phyloP scores from a whole-genome alignment of 768 basidiomycete species.

The button mushroom (Agaricus bisporus) region DNA sequence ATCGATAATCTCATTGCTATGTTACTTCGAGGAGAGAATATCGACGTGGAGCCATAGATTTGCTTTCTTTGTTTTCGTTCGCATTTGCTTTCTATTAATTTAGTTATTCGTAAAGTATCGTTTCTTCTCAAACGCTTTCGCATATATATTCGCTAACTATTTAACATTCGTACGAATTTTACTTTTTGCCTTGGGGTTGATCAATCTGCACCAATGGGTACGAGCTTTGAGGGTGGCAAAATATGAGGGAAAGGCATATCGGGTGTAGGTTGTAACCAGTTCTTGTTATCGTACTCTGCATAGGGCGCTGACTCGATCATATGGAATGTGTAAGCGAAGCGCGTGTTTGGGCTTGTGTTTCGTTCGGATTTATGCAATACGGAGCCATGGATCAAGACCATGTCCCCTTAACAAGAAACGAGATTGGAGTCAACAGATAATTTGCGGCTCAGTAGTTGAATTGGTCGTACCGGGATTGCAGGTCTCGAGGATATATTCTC shows the following conservation, averaged over 20 bases:
- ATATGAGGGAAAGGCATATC: constrained; percentile 77
- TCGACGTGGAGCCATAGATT: constrained; percentile 23
- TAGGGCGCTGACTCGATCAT: constrained; percentile 78
- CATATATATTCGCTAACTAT: too few species aligned
- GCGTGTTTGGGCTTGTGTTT: constrained; percentile 73
- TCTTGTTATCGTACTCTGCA: constrained; percentile 81
- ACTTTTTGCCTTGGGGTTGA: not conserved
- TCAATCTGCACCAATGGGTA: not conserved
- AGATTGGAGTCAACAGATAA: not conserved
- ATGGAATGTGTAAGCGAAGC: constrained; percentile 95
- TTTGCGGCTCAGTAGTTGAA: not conserved
- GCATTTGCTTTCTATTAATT: not conserved
- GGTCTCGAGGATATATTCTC: constrained; percentile 58
- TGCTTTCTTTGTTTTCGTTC: not conserved
- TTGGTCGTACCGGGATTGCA: constrained; percentile 61
- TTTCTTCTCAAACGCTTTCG: too few species aligned
- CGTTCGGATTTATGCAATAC: constrained; percentile 90
- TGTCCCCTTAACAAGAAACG: constrained; percentile 49
- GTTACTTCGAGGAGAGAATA: constrained; percentile 48
- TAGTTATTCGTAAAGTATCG: not conserved
- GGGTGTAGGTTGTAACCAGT: constrained; percentile 89
- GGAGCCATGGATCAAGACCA: constrained; percentile 90
- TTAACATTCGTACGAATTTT: too few species aligned
- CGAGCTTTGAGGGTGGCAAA: constrained; percentile 22
- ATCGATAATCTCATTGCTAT: constrained; percentile 75